Base-by-base conservation (phyloP, 73 alveolate species). In the Symbiodinium pilosum region DNA sequence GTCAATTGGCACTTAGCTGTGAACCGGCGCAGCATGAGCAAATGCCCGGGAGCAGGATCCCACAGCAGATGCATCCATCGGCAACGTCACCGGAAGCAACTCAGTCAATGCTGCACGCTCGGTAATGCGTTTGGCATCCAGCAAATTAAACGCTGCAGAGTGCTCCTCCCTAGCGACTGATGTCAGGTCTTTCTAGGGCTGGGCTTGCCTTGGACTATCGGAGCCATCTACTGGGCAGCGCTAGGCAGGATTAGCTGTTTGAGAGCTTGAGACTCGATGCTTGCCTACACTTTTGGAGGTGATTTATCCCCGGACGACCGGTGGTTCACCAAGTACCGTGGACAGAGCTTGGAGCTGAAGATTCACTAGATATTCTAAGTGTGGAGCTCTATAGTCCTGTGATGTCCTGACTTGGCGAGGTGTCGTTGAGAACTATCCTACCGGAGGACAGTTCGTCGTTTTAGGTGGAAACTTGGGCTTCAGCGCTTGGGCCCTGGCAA, bases 1-100 rank as follows among this genome's bases (percentile, higher is more conserved):
- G 59, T 6, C 59, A 47, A 47, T 47, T n/a, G n/a, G n/a, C n/a
- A n/a, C n/a, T n/a, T n/a, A n/a, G n/a, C n/a, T n/a, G n/a, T n/a
- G n/a, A n/a, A n/a, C n/a, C n/a, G n/a, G n/a, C n/a, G n/a, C n/a
- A n/a, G n/a, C n/a, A n/a, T 14, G 14, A 47, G 59, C 59, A 47
- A 47, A 14, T 47, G 59, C 59, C 14, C 59, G n/a, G n/a, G n/a
- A 34, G 54, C 88, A 94, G 99, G 99, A 94, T 84, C 89, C 86
- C 36, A 86, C 94, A 43, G 99, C 99, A 2, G 99, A 99, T 41
- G 99, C 99, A 68, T 99, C 99, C 52, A 84, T 99, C 26, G 99
- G 99, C 56, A 99, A 93, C 43, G 99, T 99, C 56, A 92, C 99
- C 14, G 99, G 99, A 40, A 93, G 99, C 85, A 99, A 99, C 87